A percentile compares a stretch with the other conserved stretches of the same genome.
phyloP scores from a whole-genome alignment of 495 filamentous ascomycete species.

The Chaetomium fimeti region DNA sequence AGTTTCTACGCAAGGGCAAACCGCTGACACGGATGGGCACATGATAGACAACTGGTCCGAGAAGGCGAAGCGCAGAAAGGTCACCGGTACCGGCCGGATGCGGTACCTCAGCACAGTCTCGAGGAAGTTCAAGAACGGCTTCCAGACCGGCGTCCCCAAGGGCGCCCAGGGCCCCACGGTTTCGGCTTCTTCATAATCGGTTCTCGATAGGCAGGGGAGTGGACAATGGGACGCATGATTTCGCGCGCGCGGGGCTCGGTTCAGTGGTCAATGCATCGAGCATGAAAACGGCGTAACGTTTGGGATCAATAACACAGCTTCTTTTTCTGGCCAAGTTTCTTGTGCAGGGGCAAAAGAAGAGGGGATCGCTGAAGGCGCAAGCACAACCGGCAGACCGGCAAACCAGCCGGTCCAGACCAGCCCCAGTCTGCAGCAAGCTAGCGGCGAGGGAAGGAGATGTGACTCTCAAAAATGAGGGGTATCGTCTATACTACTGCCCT shows the following conservation, averaged over 20 bases:
- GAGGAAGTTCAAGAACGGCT: conserved; percentile 92
- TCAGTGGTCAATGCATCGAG: conserved; percentile 34
- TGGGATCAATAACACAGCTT: conserved; percentile 21
- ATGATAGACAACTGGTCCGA: conserved; percentile 92
- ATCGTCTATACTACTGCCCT: conserved; percentile 47
- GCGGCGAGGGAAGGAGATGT: not conserved
- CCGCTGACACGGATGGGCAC: conserved; percentile 27
- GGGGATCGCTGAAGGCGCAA: conserved; percentile 2
- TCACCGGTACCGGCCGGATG: conserved; percentile 91
- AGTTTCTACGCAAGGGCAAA: conserved; percentile 5
- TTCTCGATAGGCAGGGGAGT: conserved; percentile 28
- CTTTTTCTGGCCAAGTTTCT: conserved; percentile 17
- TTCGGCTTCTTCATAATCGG: conserved; percentile 25
- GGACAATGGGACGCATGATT: conserved; percentile 34
- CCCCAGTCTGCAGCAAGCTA: conserved; percentile 6
- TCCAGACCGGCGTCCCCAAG: conserved; percentile 87
- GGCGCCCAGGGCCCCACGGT: conserved; percentile 64
- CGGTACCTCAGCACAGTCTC: conserved; percentile 85
- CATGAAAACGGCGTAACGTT: conserved; percentile 39
- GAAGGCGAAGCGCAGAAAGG: conserved; percentile 99
- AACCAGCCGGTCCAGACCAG: conserved; percentile 3
- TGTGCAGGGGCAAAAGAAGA: conserved; percentile 15
- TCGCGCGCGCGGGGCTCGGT: conserved; percentile 32
- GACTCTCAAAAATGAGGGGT: conserved; percentile 11
- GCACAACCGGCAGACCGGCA: conserved; percentile 5